Evolutionary conservation across 768 basidiomycete species (phyloP).

Genomic region (Strobilomyces confusus): DNA sequence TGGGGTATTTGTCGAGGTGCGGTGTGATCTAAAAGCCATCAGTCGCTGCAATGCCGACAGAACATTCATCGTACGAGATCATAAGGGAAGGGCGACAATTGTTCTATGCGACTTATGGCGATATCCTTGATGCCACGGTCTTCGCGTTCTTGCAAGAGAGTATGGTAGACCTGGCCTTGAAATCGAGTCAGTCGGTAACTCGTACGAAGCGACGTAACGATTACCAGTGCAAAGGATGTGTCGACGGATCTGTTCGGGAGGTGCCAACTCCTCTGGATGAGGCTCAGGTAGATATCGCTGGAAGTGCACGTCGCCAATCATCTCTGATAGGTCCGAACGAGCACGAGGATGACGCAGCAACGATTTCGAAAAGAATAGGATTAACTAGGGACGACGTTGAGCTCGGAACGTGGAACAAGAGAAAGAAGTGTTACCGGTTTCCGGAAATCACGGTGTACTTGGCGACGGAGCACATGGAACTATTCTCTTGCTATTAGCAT

Average conservation of each 20-base stretch:
- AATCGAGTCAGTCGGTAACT: background rate
- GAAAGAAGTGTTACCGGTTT: slow-evolving; percentile 68
- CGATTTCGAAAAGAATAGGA: slow-evolving; percentile 96
- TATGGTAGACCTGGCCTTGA: slow-evolving; percentile 89
- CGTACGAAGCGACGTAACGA: background rate
- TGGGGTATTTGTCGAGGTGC: slow-evolving; percentile 94
- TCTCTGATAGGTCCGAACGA: slow-evolving; percentile 81
- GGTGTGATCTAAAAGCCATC: slow-evolving; percentile 63
- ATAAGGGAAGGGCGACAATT: slow-evolving; percentile 96
- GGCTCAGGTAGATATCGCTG: slow-evolving; percentile 89
- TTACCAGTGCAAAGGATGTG: slow-evolving; percentile 87
- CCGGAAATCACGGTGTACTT: slow-evolving; percentile 96
- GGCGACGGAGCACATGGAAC: slow-evolving; percentile 97
- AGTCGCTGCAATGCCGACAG: background rate
- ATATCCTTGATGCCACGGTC: slow-evolving; percentile 88
- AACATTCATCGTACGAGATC: slow-evolving; percentile 60
- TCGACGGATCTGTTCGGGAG: slow-evolving; percentile 82
- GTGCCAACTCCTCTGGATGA: slow-evolving; percentile 64
- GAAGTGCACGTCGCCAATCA: slow-evolving; percentile 87
- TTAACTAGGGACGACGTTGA: slow-evolving; percentile 47
- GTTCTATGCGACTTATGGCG: slow-evolving; percentile 92
- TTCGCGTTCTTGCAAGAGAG: slow-evolving; percentile 86
- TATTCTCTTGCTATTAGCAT: slow-evolving; percentile 26
- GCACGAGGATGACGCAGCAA: slow-evolving; percentile 93
- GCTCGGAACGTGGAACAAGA: background rate